Percentiles rank a stretch among this genome's conserved stretches.
These are phyloP conservation scores for Cladosporium sp. DNA, from an alignment of 2,329 filamentous ascomycete species.

Conservation along the genomic window DNA sequence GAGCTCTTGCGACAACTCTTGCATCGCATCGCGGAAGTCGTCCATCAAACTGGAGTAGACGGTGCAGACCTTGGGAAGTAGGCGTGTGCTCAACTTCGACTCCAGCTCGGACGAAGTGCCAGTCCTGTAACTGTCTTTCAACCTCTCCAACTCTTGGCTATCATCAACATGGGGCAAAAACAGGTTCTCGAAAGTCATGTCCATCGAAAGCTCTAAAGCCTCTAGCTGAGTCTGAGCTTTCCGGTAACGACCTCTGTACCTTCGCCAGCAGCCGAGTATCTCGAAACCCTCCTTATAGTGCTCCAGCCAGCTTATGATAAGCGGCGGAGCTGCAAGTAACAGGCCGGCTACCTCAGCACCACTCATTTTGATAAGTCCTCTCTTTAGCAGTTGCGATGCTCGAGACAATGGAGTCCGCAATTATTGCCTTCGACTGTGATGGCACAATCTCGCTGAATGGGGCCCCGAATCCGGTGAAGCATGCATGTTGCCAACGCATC, in stretches of 20 bases:
- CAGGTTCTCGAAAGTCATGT: not conserved
- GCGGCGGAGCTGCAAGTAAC: not conserved
- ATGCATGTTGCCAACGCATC: too few species aligned
- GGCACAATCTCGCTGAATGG: too few species aligned
- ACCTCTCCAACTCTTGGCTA: not conserved
- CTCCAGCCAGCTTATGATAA: not conserved
- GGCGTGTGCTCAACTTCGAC: not conserved
- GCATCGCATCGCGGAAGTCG: not conserved
- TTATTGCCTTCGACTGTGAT: too few species aligned
- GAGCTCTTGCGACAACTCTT: not conserved
- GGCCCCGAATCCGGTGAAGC: too few species aligned
- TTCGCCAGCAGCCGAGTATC: not conserved
- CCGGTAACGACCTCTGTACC: not conserved
- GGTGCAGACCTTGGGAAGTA: not conserved
- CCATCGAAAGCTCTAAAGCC: not conserved
- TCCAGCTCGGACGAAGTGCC: not conserved
- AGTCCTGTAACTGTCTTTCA: not conserved
- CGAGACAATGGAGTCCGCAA: too few species aligned
- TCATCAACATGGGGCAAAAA: not conserved
- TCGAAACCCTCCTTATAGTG: not conserved
- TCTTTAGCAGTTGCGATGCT: too few species aligned
- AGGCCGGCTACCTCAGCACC: not conserved
- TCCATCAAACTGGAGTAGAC: not conserved
- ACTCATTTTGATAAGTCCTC: not conserved
- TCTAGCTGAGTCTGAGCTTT: not conserved